These are phyloP conservation scores for Trebouxia sp. DNA, from an alignment of 139 green algal species.

Conservation along the genomic window DNA sequence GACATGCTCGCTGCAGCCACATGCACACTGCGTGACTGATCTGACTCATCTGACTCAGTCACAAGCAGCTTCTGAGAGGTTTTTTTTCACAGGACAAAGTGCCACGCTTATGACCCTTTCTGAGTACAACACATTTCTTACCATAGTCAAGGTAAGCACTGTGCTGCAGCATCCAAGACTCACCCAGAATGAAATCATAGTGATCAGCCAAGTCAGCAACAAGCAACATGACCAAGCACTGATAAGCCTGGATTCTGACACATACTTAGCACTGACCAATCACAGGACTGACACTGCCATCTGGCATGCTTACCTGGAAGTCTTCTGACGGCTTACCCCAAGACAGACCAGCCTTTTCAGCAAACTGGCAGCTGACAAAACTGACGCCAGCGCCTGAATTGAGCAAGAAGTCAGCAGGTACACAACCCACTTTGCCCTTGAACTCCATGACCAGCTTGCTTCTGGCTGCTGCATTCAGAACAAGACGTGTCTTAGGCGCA, in stretches of 20 bases:
- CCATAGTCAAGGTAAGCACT: constrained; percentile 6
- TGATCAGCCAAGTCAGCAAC: not conserved
- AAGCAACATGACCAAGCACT: not conserved
- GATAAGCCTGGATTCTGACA: not conserved
- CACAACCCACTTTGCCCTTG: not conserved
- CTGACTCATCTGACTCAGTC: not conserved
- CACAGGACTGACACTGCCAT: not conserved
- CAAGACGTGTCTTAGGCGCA: not conserved
- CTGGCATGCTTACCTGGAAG: constrained; percentile 1
- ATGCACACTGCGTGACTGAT: not conserved
- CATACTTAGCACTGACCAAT: not conserved
- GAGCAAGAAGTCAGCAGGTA: not conserved
- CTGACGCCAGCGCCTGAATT: not conserved
- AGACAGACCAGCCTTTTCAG: not conserved
- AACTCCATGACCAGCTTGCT: not conserved
- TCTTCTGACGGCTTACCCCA: not conserved
- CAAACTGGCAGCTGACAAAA: not conserved
- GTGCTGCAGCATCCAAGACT: not conserved
- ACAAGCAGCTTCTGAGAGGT: not conserved
- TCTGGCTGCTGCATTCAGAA: not conserved
- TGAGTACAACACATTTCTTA: not conserved
- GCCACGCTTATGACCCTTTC: not conserved
- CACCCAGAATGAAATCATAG: not conserved
- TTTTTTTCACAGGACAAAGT: not conserved
- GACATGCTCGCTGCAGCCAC: not conserved